Base-by-base conservation (phyloP, 2,329 filamentous ascomycete species). In the Chaetomiaceae sp. region DNA sequence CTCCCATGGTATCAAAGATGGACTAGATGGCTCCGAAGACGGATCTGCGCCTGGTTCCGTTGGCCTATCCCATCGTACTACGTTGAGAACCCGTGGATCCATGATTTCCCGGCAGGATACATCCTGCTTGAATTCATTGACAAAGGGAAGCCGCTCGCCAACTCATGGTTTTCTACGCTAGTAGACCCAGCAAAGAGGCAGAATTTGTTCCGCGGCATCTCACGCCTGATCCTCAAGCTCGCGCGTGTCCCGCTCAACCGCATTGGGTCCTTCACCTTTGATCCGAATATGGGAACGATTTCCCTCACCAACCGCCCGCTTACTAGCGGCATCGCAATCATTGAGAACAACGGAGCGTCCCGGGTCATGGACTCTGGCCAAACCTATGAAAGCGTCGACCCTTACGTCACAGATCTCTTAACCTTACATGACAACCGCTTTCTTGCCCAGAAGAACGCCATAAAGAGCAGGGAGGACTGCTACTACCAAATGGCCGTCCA, bases 131-230 rank as follows among this genome's bases (percentile, higher is more conserved):
- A 67, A 37, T 48, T 64, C 34, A 55, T 66, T 9, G 54, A 53
- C 7, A 11, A 52, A 32, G 0, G 63, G 66, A 20, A 47, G 62
- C 27, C 65, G 62, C 64, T 69, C 10, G 64, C 61, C n/a, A 47
- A 57, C 5, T 65, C 60, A 5, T 69, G 62, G 61, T 27, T 27
- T 27, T 27, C 25, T 27, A 5, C 20, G 61, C 1, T 27, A 53
- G 37, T 21, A 57, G 60, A 65, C 32, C 49, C 51, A 14, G 46
- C 48, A 33, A 56, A 53, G 27, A 59, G 62, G 48, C 52, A 62
- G 46, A 68, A 63, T 10, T 58, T 70, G 7, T 67, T 69, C 51
- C 60, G 56, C 56, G 62, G 60, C 38, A 59, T 70, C 49, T 56
- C 63, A 13, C 58, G 56, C 25, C 25, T 27, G 9, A 58, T 65